These are phyloP conservation scores for Striga hermonthica DNA, from an alignment of 305 asterid genomes.

Conservation along the genomic window DNA sequence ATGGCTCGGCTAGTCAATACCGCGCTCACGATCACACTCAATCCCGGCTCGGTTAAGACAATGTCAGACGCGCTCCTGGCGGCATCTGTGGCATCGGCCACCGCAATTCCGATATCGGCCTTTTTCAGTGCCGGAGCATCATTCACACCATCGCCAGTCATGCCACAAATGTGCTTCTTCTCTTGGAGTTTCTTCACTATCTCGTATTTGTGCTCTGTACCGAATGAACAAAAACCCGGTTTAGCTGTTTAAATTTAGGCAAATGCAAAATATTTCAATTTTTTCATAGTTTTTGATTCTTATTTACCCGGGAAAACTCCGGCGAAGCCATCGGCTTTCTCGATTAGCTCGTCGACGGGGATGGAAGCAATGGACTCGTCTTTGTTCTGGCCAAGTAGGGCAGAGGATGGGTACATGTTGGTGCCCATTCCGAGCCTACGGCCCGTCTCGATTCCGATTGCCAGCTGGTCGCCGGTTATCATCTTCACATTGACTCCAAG, in stretches of 20 bases:
- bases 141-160: conserved; percentile 75
- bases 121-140: conserved; percentile 42
- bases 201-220: conserved; percentile 61
- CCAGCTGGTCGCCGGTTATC: conserved; percentile 74
- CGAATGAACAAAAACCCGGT: neutral
- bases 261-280: no score
- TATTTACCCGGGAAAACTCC: conserved; percentile 68
- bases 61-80: conserved; percentile 67
- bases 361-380: conserved; percentile 50
- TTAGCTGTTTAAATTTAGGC: neutral
- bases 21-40: conserved; percentile 58
- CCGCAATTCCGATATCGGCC: no score
- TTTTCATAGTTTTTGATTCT: neutral
- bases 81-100: conserved; percentile 71
- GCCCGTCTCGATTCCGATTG: conserved; percentile 68
- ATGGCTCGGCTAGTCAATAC: conserved; percentile 66
- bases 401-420: conserved; percentile 60
- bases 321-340: conserved; percentile 42
- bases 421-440: conserved; percentile 75
- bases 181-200: conserved; percentile 60
- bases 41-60: conserved; percentile 62
- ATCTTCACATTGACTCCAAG: conserved; percentile 71
- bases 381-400: conserved; percentile 61
- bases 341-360: conserved; percentile 45
- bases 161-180: conserved; percentile 58